Evolutionary conservation across 192 early-diverging fungal species (phyloP).

Genomic region (Funneliformis geosporum): DNA sequence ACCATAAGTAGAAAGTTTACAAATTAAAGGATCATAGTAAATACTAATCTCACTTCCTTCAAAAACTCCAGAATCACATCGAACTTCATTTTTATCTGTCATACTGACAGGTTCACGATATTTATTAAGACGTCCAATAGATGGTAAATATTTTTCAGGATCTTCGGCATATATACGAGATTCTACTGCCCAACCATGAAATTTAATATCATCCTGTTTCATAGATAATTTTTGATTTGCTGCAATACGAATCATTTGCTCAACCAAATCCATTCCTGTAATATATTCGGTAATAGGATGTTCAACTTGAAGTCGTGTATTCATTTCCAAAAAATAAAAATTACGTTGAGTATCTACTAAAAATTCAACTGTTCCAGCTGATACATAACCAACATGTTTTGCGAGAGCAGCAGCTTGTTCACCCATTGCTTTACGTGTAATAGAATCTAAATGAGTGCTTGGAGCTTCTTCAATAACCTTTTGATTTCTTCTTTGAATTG

Average conservation of each 20-base stretch:
- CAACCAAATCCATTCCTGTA: slow-evolving; percentile 89
- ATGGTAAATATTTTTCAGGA: slow-evolving; percentile 90
- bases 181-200: slow-evolving; percentile 92
- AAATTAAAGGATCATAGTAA: slow-evolving; percentile 96
- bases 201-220: slow-evolving; percentile 73
- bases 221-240: slow-evolving; percentile 72
- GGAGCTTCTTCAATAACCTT: slow-evolving; percentile 87
- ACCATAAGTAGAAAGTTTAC: slow-evolving; percentile 90
- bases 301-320: slow-evolving; percentile 79
- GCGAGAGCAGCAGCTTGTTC: slow-evolving; percentile 76
- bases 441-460: slow-evolving; percentile 63
- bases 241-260: slow-evolving; percentile 94
- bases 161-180: slow-evolving; percentile 97
- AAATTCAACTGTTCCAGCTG: slow-evolving; percentile 80
- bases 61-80: slow-evolving; percentile 92
- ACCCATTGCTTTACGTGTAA: slow-evolving; percentile 71
- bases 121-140: slow-evolving; percentile 81
- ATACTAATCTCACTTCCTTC: slow-evolving; percentile 94
- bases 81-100: slow-evolving; percentile 57
- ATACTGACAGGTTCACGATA: slow-evolving; percentile 77
- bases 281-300: slow-evolving; percentile 80
- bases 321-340: slow-evolving; percentile 84
- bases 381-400: slow-evolving; percentile 72
- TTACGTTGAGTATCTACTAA: slow-evolving; percentile 70
- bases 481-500: slow-evolving; percentile 81